Base-by-base conservation (phyloP, 2,329 filamentous ascomycete genomes). In the Hymenoscyphus repandus region DNA sequence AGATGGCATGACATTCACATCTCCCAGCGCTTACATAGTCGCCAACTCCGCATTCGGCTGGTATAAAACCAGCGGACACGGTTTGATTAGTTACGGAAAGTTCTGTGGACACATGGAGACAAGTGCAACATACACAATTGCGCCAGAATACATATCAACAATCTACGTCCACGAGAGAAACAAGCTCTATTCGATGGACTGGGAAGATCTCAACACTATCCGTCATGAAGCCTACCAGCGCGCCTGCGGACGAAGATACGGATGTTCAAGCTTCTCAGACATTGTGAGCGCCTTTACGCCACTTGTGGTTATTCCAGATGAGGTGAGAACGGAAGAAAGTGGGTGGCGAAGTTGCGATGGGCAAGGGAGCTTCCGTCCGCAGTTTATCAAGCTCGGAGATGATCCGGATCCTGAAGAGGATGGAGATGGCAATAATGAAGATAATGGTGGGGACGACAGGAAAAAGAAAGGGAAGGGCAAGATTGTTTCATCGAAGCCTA, bases 1-100 rank as follows among this genome's bases (percentile, higher is more conserved):
- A 22, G n/a, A 27, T 10, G 46, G 32, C 17, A 22, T 41, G 38
- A 43, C 39, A 11, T 49, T 43, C 31, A 49, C 46, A 9, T 42
- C 38, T 11, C 46, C 46, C 3, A 39, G 32, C 13, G 46, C 42
- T 6, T 49, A 49, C 20, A 40, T 40, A 5, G 17, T 40, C 11
- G 38, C 38, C n/a, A n/a, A n/a, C 13, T 17, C 13, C 4, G 38
- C 38, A 5, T 40, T 17, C 38, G 38, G n/a, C 17, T 40, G 38
- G 38, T 40, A 40, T n/a, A 40, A 40, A 40, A 40, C 38, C 15
- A 17, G 13, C 13, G 38, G 38, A 17, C 38, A 40, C 38, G 38
- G 38, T 3, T 18, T 40, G 5, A 40, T 40, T 18, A 17, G 13
- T 17, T 40, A 40, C 18, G 38, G 38, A 6, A n/a, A 18, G 18